phyloP scores from a whole-genome alignment of 176 grass and related monocot genomes.

The Avena sativa region DNA sequence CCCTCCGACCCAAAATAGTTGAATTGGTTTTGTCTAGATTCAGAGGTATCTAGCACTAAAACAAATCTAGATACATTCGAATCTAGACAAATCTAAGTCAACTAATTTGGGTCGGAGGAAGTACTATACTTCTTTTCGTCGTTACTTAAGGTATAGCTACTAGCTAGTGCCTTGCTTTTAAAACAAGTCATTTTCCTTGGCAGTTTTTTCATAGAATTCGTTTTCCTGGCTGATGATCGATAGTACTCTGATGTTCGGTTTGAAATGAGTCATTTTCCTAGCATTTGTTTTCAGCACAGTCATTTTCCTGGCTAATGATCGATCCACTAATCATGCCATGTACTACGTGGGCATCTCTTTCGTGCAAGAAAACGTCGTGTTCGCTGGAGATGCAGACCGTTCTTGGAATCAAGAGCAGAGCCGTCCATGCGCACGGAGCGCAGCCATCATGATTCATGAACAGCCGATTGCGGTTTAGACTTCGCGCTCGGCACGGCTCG shows the following conservation, averaged over 20 bases:
- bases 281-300: background rate
- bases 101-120: too few species aligned
- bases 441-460: slow-evolving; percentile 31
- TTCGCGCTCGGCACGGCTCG: background rate
- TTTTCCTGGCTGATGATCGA: too few species aligned
- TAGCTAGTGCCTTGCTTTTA: too few species aligned
- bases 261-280: background rate
- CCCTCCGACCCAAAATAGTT: too few species aligned
- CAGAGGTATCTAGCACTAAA: too few species aligned
- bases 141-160: background rate
- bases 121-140: too few species aligned
- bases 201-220: too few species aligned
- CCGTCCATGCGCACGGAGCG: background rate
- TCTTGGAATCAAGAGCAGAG: background rate
- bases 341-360: background rate
- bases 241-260: too few species aligned
- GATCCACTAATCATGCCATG: background rate
- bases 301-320: slow-evolving; percentile 24
- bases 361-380: slow-evolving; percentile 14
- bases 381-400: background rate
- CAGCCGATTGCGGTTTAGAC: background rate
- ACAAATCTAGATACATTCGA: too few species aligned
- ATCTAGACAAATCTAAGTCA: too few species aligned
- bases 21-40: too few species aligned
- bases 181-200: too few species aligned